These are phyloP conservation scores for Trypanosoma vivax DNA, from an alignment of 208 protist species.

Conservation along the genomic window DNA sequence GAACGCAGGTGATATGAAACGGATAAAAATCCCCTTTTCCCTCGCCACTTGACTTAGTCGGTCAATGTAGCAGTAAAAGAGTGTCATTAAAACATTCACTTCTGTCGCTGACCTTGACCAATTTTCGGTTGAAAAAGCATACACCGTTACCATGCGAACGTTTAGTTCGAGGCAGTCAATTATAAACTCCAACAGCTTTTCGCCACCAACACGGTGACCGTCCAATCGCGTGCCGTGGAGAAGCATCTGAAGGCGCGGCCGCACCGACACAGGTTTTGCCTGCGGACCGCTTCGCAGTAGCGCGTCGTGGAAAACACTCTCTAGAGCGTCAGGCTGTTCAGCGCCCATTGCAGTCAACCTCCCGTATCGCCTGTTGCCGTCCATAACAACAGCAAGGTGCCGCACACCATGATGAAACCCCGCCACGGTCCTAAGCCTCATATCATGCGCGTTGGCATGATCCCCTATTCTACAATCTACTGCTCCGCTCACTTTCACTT, in stretches of 20 bases:
- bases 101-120: conserved; percentile 67
- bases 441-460: background rate
- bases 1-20: conserved; percentile 70
- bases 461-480: too few relatives aligned
- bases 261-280: conserved; percentile 16
- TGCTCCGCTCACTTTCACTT: too few relatives aligned
- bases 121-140: conserved; percentile 89
- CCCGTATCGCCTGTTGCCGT: conserved; percentile 83
- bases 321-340: conserved; percentile 1
- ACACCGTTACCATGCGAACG: conserved; percentile 80
- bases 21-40: conserved; percentile 75
- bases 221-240: conserved; percentile 57
- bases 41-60: conserved; percentile 41
- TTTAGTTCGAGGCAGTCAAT: conserved; percentile 45
- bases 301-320: conserved; percentile 9
- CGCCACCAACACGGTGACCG: conserved; percentile 71
- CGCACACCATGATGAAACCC: conserved; percentile 48
- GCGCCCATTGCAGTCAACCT: background rate
- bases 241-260: conserved; percentile 22
- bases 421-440: too few relatives aligned
- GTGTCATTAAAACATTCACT: conserved; percentile 73
- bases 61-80: conserved; percentile 82
- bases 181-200: conserved; percentile 80
- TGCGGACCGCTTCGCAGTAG: background rate
- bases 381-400: conserved; percentile 89